These are phyloP conservation scores for Monosporascus cannonballus DNA, from an alignment of 2,329 filamentous ascomycete species.

Conservation along the genomic window DNA sequence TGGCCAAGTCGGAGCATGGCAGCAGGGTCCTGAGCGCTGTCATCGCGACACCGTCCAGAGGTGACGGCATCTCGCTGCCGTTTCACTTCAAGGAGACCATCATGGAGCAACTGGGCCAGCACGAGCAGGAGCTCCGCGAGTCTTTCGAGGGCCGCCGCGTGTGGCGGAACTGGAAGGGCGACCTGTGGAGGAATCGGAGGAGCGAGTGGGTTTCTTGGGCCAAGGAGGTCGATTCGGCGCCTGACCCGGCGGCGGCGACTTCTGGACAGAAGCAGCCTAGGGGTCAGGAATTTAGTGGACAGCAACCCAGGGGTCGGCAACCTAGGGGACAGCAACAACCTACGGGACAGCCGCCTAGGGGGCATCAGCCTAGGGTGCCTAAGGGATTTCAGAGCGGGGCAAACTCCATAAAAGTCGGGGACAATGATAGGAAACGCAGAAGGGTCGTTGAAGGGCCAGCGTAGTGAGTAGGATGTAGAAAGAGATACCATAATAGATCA, in stretches of 20 bases:
- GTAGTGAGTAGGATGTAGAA: not conserved
- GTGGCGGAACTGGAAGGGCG: constrained; percentile 53
- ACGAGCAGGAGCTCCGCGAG: constrained; percentile 44
- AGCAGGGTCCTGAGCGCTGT: constrained; percentile 47
- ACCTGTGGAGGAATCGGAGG: constrained; percentile 47
- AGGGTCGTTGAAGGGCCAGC: not conserved
- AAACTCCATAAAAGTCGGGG: not conserved
- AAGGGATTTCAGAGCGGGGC: not conserved
- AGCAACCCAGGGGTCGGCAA: too few relatives aligned
- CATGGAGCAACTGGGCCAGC: constrained; percentile 41
- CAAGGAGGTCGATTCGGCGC: constrained; percentile 39
- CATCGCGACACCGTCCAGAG: constrained; percentile 42
- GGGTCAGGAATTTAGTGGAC: too few relatives aligned
- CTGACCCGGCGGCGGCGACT: constrained; percentile 4
- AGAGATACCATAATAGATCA: not conserved
- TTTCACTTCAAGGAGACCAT: constrained; percentile 53
- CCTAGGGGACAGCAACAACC: too few relatives aligned
- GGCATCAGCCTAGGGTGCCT: too few relatives aligned
- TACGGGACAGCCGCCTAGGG: too few relatives aligned
- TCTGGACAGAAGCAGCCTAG: too few relatives aligned
- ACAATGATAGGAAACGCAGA: constrained; percentile 5
- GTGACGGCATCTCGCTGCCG: constrained; percentile 42
- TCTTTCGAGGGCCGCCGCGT: constrained; percentile 50
- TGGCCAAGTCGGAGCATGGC: constrained; percentile 45
- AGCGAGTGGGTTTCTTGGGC: constrained; percentile 52